These are phyloP conservation scores for Venturia nashicola DNA, from an alignment of 2,329 filamentous ascomycete species.

Conservation along the genomic window DNA sequence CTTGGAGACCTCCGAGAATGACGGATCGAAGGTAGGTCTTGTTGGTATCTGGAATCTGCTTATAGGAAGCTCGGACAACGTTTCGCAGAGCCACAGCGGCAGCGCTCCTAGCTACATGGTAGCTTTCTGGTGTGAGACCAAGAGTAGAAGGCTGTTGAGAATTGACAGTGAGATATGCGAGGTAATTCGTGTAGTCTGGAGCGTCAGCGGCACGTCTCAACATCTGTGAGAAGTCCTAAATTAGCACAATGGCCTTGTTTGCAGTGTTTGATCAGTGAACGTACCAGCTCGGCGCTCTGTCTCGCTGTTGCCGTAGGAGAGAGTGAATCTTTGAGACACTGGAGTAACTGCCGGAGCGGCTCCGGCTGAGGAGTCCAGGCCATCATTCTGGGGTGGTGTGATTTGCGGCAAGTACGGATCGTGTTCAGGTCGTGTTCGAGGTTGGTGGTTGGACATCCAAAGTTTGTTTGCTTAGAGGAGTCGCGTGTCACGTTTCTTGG, in stretches of 20 bases:
- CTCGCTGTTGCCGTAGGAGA: conserved; percentile 70
- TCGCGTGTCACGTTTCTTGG: not conserved
- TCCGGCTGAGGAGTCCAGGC: conserved; percentile 85
- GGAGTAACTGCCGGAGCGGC: conserved; percentile 77
- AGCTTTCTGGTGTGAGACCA: conserved; percentile 46
- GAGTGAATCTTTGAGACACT: conserved; percentile 83
- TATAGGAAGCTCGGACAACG: conserved; percentile 66
- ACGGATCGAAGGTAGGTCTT: conserved; percentile 68
- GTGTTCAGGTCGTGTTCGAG: not conserved
- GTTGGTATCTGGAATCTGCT: conserved; percentile 60
- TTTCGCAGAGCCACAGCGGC: conserved; percentile 95
- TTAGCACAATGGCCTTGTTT: not conserved
- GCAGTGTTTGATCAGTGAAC: conserved; percentile 23
- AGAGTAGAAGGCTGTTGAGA: conserved; percentile 48
- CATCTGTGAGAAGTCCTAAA: conserved; percentile 49
- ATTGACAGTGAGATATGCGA: conserved; percentile 79
- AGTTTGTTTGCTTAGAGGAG: not conserved
- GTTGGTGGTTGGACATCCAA: not conserved
- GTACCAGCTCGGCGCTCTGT: conserved; percentile 79
- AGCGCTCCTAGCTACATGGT: conserved; percentile 69
- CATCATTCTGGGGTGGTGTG: conserved; percentile 39
- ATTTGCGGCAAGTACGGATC: not conserved
- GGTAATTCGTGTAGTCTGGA: conserved; percentile 94
- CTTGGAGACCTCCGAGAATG: conserved; percentile 67
- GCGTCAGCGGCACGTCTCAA: conserved; percentile 77